Base-by-base conservation (phyloP, 1,139 yeast species). In the Yamadazyma songkhlaensis region DNA sequence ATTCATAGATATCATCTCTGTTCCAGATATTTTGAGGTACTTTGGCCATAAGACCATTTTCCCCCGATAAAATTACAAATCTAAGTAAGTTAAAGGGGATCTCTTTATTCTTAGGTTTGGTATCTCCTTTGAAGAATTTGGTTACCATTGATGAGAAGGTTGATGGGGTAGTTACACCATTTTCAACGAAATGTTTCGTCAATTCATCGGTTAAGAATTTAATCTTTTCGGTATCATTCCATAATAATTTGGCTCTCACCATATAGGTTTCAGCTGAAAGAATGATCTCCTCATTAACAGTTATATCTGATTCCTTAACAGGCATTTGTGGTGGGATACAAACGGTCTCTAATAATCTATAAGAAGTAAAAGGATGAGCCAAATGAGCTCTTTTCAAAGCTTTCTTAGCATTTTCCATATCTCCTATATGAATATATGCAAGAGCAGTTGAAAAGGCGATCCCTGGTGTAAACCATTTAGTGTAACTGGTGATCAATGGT, bases 401-500 rank as follows among this genome's bases (percentile, higher is more conserved):
- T 2, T 46, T 44, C 31, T 55, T 64, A 0, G 95, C 92, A 9
- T 58, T 57, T 1, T 58, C 64, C 9, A 39, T 33, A 28, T 74
- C 62, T 5, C 58, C 64, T 17, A 72, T 55, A 12, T 66, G 45
- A 34, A 77, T 62, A 45, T 77, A 64, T 8, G 95, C 89, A 39
- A 85, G 61, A 0, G 79, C 86, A 1, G 72, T 59, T 1, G 95
- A 84, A 51, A 79, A 81, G 1, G 83, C 78, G 32, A 88, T 55
- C 1, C 90, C 86, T 1, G 95, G 87, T 1, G 92, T 83, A 29
- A 65, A 63, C 95, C 95, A 84, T 47, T 73, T 74, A 11, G 56
- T 57, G 50, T 84, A 84, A 0, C 81, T 67, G n/a, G 66, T 72
- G 3, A 72, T 65, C 33, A 83, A 60, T 3, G 84, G 74, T 4